Base-by-base conservation (phyloP, 495 filamentous ascomycete genomes). In the Daldinia vernicosa region DNA sequence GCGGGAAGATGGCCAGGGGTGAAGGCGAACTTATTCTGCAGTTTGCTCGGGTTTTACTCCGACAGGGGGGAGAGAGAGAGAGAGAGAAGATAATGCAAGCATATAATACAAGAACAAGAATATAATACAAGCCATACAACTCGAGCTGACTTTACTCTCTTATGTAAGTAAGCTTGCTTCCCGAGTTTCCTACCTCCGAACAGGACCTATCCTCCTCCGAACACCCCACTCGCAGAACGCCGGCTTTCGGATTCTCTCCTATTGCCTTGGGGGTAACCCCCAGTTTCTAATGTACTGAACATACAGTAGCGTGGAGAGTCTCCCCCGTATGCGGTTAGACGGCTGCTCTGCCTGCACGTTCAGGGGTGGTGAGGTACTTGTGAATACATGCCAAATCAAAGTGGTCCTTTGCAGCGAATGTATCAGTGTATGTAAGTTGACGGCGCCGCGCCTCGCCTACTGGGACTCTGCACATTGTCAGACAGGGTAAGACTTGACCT, bases 171-270 rank as follows among this genome's bases (percentile, higher is more conserved):
- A 69, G 51, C 61, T 54, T 60, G 11, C n/a, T 45, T 45, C 17
- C 70, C 65, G 65, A 69, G 53, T 66, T 65, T 37, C 61, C 65
- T 73, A 47, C 63, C 56, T 69, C 65, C 70, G 70, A 72, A 67
- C 19, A 47, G 35, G 53, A 47, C 50, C 50, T 65, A 62, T 65
- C 60, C 66, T 60, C 64, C 62, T 58, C 66, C 60, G 9, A 15
- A 65, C 30, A 72, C 70, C 70, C 70, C 70, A 58, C 70, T 54
- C 35, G 40, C 39, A 32, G 47, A 60, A 35, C 60, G 19, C 70
- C 70, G 70, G 57, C 45, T 47, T 66, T 73, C 70, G 70, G 70
- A 40, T 69, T 56, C 45, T 53, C 62, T 60, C 50, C 55, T 67
- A 40, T 58, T 39, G 15, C 28, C 56, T 65, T 55, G 61, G 24